Evolutionary conservation across 306 rosid species (phyloP).

Genomic region (Phaseolus lunatus): DNA sequence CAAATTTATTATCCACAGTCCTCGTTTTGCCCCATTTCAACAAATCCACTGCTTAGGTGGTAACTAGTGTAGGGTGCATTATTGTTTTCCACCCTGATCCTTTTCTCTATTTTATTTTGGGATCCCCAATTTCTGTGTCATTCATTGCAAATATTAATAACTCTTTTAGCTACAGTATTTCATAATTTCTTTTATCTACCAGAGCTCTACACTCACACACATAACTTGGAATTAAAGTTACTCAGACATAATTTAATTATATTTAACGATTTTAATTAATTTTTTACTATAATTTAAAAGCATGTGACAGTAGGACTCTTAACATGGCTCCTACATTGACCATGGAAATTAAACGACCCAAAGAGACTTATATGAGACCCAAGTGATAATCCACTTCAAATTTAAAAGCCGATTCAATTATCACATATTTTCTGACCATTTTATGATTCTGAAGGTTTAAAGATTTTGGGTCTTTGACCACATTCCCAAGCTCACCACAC

Average conservation of each 20-base stretch:
- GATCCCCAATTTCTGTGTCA: conserved; percentile 45
- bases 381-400: conserved; percentile 3
- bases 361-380: conserved; percentile 18
- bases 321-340: conserved; percentile 38
- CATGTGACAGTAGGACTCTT: not conserved
- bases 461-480: conserved; percentile 25
- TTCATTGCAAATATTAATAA: not conserved
- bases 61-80: conserved; percentile 38
- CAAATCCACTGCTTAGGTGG: not conserved
- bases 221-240: not conserved
- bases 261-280: not conserved
- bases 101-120: not conserved
- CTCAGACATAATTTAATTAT: not conserved
- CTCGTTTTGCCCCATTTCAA: not conserved
- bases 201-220: not conserved
- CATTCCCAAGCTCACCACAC: not conserved
- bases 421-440: conserved; percentile 40
- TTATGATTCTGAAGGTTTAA: conserved; percentile 8
- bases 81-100: conserved; percentile 1
- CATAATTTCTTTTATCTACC: not conserved
- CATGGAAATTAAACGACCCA: conserved; percentile 7
- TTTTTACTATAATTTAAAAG: not conserved
- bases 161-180: not conserved
- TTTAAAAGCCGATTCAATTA: conserved; percentile 41
- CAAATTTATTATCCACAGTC: not conserved